Evolutionary conservation across 768 basidiomycete genomes (phyloP), one percentile per base, ranked within the genome.

Genomic region (Phlegmacium glaucopus): DNA sequence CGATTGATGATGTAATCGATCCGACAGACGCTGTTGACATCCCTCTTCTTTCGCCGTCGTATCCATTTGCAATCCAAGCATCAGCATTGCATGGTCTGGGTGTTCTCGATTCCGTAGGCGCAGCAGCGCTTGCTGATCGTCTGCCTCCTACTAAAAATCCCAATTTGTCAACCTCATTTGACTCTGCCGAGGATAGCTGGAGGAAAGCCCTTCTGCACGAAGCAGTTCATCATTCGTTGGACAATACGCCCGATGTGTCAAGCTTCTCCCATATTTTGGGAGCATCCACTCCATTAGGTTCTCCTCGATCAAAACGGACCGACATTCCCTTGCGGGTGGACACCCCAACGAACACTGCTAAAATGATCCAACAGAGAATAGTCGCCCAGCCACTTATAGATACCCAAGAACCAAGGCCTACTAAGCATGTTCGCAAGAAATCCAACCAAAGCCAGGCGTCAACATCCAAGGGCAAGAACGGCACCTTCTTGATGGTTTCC

Each of bases 1-100:
- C 60, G n/a, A 63, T 75, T 52, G 76, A 80, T 59, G 61, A 82
- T 56, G 74, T 87, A 45, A 82, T 91, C 55, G 90, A 92, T 65
- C 90, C 90, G 9, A 92, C 90, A 18, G 90, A 91, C 57, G 78
- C 77, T 18, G 89, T 92, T 29, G 90, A 92, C 59, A 61, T 91
- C 28, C 90, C 90, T 0, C 82, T 75, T 5, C 84, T 81, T 6
- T 80, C 84, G 29, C 70, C 82, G 30, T 73, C 72, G 29, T 88
- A 87, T 59, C 83, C 83, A 1, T 85, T 90, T 55, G 79, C 84
- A 6, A 78, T 86, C 32, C 88, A 90, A 59, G 78, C 88, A 18
- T 87, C 88, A 45, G 84, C 83, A 12, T 56, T 84, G 42, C 80
- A 83, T 56, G 87, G 83, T 12, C 66, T 90, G 56, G 83, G 85